phyloP scores from a whole-genome alignment of 1,284 basidiomycete genomes.

The Amylostereum chailletii region DNA sequence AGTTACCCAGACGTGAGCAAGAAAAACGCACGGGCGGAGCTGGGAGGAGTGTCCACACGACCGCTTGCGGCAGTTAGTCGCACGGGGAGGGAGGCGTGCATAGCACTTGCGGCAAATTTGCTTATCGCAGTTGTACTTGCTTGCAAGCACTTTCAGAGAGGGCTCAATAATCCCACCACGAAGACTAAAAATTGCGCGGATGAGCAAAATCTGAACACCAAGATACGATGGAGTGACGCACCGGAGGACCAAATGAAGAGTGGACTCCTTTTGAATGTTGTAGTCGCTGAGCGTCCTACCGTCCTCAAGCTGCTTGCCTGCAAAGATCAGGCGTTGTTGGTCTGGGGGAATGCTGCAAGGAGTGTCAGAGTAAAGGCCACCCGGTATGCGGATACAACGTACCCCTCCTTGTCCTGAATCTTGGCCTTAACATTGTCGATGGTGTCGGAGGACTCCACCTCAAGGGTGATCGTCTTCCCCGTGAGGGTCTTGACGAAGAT shows the following conservation, averaged over 20 bases:
- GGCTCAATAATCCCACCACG: conserved; percentile 99
- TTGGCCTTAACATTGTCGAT: conserved; percentile 47
- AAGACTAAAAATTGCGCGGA: conserved; percentile 44
- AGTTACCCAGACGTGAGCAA: not conserved
- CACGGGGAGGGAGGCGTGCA: conserved; percentile 96
- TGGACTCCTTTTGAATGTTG: conserved; percentile 99
- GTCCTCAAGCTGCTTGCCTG: conserved; percentile 95
- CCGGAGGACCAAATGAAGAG: conserved; percentile 95
- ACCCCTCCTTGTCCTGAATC: conserved; percentile 42
- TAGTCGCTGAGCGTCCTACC: conserved; percentile 92
- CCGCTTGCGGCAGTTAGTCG: conserved; percentile 97
- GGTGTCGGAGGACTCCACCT: conserved; percentile 43
- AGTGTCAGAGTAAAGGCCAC: conserved; percentile 3
- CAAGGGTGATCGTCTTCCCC: conserved; percentile 41
- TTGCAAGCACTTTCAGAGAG: conserved; percentile 92
- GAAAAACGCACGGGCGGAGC: conserved; percentile 77
- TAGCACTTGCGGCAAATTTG: conserved; percentile 99
- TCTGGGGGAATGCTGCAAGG: conserved; percentile 74
- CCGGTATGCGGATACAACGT: no score
- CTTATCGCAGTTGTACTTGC: conserved; percentile 97
- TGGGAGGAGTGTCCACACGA: conserved; percentile 90
- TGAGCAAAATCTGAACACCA: not conserved
- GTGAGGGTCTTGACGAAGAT: conserved; percentile 64
- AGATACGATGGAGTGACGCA: conserved; percentile 24
- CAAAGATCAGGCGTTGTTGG: conserved; percentile 92